Base-by-base conservation (phyloP, 129 eudicot species). In the Tagetes patula region DNA sequence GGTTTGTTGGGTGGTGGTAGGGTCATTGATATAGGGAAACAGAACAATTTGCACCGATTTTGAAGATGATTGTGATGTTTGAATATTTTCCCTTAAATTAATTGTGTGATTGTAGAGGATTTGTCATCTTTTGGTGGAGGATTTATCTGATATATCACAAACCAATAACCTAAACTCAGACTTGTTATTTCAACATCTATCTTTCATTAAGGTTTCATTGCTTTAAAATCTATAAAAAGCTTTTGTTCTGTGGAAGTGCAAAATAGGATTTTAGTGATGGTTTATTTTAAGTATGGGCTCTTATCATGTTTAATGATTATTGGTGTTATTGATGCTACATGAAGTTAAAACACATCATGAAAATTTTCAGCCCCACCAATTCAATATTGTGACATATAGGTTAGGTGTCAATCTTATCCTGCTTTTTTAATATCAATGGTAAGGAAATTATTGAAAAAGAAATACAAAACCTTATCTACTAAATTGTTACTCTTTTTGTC, bases 371-470 rank as follows among this genome's bases (percentile, higher is more conserved):
- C 34, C 55, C 68, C 32, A 66, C 49, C 46, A 10, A 30, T 65
- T 39, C 58, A 65, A 54, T 69, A 36, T 59, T 60, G 10, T 70
- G 50, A 60, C 37, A 60, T 14, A n/a, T 33, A 6, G 39, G 47
- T 63, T 50, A 3, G 77, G 67, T 78, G 72, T 56, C 60, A 62
- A 50, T 34, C 50, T 71, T 54, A 71, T 78, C 77, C 58, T 56
- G 73, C 67, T 56, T 8, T 56, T 56, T 6, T 56, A 11, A 76
- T 32, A 70, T 48, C 13, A 30, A 0, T 77, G 61, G 11, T 63
- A 12, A 36, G 20, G 5, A 62, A 8, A 5, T 34, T 46, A 6
- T n/a, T 5, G 36, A 54, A 32, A 56, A 67, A 59, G 68, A 76
- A 43, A 67, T 47, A 8, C 20, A 47, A 33, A 37, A 42, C 31